phyloP scores from a whole-genome alignment of 768 basidiomycete genomes.

The Leccinum disarticulatum region DNA sequence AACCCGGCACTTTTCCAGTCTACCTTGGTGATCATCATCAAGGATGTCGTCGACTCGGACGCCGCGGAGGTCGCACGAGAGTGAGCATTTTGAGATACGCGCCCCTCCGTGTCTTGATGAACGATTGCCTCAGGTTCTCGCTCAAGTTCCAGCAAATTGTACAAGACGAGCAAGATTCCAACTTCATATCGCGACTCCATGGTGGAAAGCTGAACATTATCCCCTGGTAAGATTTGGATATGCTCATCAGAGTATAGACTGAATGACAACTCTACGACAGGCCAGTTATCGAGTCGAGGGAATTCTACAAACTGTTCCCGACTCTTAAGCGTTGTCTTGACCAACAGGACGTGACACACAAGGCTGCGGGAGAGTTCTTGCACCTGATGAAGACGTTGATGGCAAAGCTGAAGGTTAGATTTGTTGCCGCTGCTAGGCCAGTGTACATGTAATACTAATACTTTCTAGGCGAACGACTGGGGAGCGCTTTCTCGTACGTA shows the following conservation, averaged over 20 bases:
- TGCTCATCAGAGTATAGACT: neutral
- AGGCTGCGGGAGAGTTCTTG: slow-evolving; percentile 52
- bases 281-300: slow-evolving; percentile 59
- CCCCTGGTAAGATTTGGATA: slow-evolving; percentile 42
- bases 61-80: slow-evolving; percentile 57
- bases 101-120: neutral
- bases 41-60: slow-evolving; percentile 66
- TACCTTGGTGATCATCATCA: slow-evolving; percentile 61
- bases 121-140: slow-evolving; percentile 42
- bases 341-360: slow-evolving; percentile 47
- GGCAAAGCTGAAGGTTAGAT: slow-evolving; percentile 59
- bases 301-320: slow-evolving; percentile 55
- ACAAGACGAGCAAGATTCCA: slow-evolving; percentile 54
- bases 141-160: slow-evolving; percentile 62
- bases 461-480: slow-evolving; percentile 58
- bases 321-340: slow-evolving; percentile 47
- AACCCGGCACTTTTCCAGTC: slow-evolving; percentile 62
- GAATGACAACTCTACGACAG: slow-evolving; percentile 1
- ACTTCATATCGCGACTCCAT: slow-evolving; percentile 61
- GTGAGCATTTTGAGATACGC: slow-evolving; percentile 33
- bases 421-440: neutral
- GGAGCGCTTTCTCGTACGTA: slow-evolving; percentile 53
- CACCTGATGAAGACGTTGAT: slow-evolving; percentile 59
- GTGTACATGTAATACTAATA: neutral
- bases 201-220: slow-evolving; percentile 54